Base-by-base conservation (phyloP, 306 rosid species). In the Malus asiatica region DNA sequence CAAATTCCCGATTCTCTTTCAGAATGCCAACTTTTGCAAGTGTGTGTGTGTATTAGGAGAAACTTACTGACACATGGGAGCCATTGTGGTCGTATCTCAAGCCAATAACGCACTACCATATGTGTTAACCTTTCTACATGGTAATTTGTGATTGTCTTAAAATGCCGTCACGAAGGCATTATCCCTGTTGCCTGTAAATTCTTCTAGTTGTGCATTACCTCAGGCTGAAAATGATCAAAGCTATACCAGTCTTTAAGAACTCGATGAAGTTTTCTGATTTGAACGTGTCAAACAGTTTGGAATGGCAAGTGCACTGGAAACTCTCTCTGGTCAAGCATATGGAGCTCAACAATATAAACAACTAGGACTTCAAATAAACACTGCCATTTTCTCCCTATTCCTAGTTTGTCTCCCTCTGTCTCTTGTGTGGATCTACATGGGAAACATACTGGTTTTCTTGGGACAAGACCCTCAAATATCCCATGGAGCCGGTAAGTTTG, bases 391-490 rank as follows among this genome's bases (percentile, higher is more conserved):
- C 19, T 90, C 90, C 78, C 87, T 91, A 19, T 58, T 73, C 25
- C 32, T 87, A 12, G 85, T 89, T 27, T 91, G 89, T 55, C 0
- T 94, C 55, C 96, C 97, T 23, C 3, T 91, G 3, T 83, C 89
- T 66, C 5, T 89, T 14, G 23, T 83, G 57, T 94, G 97, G 97
- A 70, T 86, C 65, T 58, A 67, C 86, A 86, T 89, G 80, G 96
- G 75, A 72, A 84, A 74, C 6, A 57, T 94, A 71, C 88, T 94
- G 23, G 23, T 84, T 30, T 80, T 81, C 20, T 38, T 87, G 35
- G 98, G 96, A 6, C 98, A 91, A 79, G 97, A 94, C 82, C 90
- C 97, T 86, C 65, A 79, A 32, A 90, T 94, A 73, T 83, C 97
- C 25, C 81, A 25, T 15, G 93, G 90, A 85, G 90, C 96, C 8